These are phyloP conservation scores for Cryptococcus floricola DNA, from an alignment of 1,284 basidiomycete species.

Conservation along the genomic window DNA sequence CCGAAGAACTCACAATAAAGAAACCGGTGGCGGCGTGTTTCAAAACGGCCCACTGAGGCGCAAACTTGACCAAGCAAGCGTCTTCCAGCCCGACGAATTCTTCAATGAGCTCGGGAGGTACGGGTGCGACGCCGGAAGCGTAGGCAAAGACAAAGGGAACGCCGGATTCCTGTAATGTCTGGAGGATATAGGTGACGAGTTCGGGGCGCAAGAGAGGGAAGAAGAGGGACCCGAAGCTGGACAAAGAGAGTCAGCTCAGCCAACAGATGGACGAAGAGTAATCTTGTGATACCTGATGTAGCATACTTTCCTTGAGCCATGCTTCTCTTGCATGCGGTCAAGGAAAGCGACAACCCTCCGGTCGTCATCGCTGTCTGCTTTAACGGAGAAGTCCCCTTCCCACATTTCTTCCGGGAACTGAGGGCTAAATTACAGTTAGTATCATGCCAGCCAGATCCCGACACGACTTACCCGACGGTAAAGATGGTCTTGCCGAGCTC, in stretches of 20 bases:
- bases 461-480: conserved; percentile 20
- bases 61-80: conserved; percentile 17
- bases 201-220: conserved; percentile 22
- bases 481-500: conserved; percentile 13
- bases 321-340: conserved; percentile 17
- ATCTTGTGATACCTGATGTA: conserved; percentile 8
- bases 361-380: conserved; percentile 14
- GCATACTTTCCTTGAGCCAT: conserved; percentile 14
- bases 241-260: neutral
- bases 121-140: conserved; percentile 11
- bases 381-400: conserved; percentile 7
- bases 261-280: too few relatives aligned
- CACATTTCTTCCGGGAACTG: conserved; percentile 14
- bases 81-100: conserved; percentile 11
- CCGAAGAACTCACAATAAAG: conserved; percentile 15
- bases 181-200: conserved; percentile 17
- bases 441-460: neutral
- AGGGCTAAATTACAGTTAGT: neutral
- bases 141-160: conserved; percentile 28
- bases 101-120: conserved; percentile 11
- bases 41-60: conserved; percentile 25
- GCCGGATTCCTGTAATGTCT: conserved; percentile 14
- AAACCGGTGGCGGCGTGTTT: conserved; percentile 20
- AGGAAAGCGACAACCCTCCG: conserved; percentile 20
- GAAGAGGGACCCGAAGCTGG: conserved; percentile 23